Evolutionary conservation across 2,329 filamentous ascomycete genomes (phyloP).

Genomic region (Phialocephala subalpina): DNA sequence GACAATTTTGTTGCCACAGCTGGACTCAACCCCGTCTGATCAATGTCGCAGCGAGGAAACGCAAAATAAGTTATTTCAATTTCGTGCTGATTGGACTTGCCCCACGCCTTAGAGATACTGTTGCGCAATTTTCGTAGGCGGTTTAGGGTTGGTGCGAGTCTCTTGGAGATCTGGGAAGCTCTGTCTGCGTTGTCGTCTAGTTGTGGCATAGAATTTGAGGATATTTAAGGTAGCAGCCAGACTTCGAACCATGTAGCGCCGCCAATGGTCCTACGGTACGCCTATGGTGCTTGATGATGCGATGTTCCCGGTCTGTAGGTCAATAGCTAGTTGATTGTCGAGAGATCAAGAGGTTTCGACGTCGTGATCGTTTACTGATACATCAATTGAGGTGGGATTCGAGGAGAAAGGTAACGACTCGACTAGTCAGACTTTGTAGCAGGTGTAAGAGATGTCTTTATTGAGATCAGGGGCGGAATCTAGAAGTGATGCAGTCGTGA

Average conservation of each 20-base stretch:
- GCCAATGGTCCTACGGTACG: too few relatives aligned
- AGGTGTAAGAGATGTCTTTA: neutral
- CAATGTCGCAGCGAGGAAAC: neutral
- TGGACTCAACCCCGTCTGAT: neutral
- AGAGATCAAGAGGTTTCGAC: neutral
- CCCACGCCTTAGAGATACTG: neutral
- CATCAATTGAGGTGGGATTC: neutral
- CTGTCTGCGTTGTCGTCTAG: neutral
- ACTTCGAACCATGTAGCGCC: too few relatives aligned
- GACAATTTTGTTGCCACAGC: neutral
- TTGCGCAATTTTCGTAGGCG: neutral
- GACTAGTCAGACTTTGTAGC: neutral
- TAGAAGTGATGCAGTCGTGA: neutral
- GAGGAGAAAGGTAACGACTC: neutral
- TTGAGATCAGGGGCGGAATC: neutral
- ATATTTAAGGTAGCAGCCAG: neutral
- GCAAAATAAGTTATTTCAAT: neutral
- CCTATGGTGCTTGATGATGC: neutral
- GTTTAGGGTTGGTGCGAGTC: neutral
- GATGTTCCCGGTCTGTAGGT: neutral
- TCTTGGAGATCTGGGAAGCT: neutral
- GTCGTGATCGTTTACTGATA: neutral
- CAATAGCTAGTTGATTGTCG: neutral
- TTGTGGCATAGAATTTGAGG: neutral
- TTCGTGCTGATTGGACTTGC: neutral